These are phyloP conservation scores for Vigna reflexopilosa DNA, from an alignment of 306 rosid species.

Conservation along the genomic window DNA sequence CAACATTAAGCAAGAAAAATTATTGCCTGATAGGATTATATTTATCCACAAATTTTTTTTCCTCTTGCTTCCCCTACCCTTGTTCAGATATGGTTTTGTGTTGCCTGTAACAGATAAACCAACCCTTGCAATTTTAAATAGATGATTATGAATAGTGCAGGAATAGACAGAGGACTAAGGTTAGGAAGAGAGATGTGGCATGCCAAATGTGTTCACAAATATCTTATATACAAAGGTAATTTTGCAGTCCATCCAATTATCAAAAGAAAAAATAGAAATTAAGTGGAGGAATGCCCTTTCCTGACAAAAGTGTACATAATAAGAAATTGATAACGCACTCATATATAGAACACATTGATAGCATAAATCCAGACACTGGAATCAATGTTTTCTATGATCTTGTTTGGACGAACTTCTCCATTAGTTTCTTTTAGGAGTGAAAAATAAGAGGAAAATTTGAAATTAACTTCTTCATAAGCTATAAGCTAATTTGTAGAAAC, in stretches of 20 bases:
- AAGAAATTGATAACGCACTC: background rate
- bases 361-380: background rate
- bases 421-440: no score
- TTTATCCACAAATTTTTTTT: background rate
- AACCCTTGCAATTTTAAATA: background rate
- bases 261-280: background rate
- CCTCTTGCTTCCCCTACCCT: background rate
- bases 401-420: no score
- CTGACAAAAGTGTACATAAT: background rate
- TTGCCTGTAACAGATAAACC: background rate
- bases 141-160: background rate
- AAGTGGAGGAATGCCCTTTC: background rate
- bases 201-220: background rate
- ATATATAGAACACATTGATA: background rate
- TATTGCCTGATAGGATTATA: no score
- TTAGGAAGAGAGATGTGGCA: no score
- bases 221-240: conserved; percentile 12
- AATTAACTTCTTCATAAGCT: no score
- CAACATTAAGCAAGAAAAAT: no score
- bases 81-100: background rate
- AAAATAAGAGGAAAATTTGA: no score
- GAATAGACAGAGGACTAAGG: background rate
- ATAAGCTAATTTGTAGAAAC: no score
- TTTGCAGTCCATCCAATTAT: background rate
- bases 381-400: background rate